phyloP scores from a whole-genome alignment of 1,139 yeast genomes.

The Blastobotrys malaysiensis region DNA sequence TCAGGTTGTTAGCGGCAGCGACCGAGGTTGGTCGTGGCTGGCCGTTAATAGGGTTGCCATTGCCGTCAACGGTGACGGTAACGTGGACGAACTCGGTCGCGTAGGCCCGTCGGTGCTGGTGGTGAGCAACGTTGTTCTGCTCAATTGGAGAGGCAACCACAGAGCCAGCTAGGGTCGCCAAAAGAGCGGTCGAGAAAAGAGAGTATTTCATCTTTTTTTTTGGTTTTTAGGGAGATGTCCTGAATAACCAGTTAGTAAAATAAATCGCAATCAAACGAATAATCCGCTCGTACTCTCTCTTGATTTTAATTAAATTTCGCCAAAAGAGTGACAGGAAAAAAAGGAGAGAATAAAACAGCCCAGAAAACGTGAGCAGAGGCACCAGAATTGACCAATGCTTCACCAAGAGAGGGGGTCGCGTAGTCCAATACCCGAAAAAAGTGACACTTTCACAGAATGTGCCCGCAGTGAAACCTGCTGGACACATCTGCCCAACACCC shows the following conservation, averaged over 20 bases:
- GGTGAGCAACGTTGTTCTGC: slow-evolving; percentile 34
- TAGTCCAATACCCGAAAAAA: neutral
- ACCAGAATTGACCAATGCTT: no score
- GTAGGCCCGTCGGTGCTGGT: slow-evolving; percentile 55
- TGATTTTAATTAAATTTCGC: no score
- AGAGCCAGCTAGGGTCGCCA: slow-evolving; percentile 40
- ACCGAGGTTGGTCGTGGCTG: slow-evolving; percentile 18
- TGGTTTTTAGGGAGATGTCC: neutral
- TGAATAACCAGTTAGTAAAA: no score
- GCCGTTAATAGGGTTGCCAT: slow-evolving; percentile 46
- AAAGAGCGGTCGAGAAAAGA: slow-evolving; percentile 33
- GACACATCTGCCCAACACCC: no score
- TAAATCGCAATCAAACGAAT: no score
- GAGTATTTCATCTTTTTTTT: slow-evolving; percentile 25
- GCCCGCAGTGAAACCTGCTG: neutral
- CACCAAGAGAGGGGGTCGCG: neutral
- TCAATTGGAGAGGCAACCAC: slow-evolving; percentile 36
- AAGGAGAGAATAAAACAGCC: neutral
- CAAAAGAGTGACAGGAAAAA: neutral
- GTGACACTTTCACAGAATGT: neutral
- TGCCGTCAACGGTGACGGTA: slow-evolving; percentile 65
- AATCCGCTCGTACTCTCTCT: no score
- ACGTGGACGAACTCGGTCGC: slow-evolving; percentile 79
- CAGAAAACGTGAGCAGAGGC: no score
- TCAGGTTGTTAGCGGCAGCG: slow-evolving; percentile 13